Conservation (phyloP, 148 eudicot species). For the Persicaria maculosa region DNA sequence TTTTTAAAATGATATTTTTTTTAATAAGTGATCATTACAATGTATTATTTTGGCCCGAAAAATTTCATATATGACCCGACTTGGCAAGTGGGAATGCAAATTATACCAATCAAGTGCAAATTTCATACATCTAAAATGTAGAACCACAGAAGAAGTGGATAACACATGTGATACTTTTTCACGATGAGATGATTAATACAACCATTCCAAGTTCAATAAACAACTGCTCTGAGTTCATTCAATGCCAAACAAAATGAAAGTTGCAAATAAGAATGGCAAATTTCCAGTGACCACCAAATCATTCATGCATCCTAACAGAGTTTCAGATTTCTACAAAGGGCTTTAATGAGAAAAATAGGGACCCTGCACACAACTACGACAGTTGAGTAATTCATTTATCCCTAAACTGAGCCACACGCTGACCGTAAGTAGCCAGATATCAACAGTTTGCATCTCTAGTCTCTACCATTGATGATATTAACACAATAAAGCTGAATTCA, state of each 20-base stretch:
- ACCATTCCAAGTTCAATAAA: neutral
- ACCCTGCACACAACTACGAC: neutral
- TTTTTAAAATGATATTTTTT: no score
- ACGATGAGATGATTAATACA: neutral
- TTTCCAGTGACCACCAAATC: neutral
- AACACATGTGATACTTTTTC: no score
- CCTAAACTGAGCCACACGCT: neutral
- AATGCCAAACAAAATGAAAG: neutral
- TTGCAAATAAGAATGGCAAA: neutral
- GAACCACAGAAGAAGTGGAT: no score
- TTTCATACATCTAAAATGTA: no score
- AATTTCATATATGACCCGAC: no score
- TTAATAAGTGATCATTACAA: no score
- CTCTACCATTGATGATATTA: conserved; percentile 15
- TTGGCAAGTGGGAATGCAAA: no score
- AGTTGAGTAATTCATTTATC: neutral
- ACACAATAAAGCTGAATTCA: conserved; percentile 29
- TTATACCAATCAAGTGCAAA: no score
- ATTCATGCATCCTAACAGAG: neutral
- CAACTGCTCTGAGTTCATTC: neutral
- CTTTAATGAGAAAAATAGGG: neutral
- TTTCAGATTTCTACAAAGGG: neutral
- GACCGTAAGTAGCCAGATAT: conserved; percentile 3
- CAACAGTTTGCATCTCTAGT: conserved; percentile 20
- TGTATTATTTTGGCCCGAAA: no score